Evolutionary conservation across 2,329 filamentous ascomycete genomes (phyloP), one percentile per base, ranked within the genome.

Genomic region (Coniochaeta sp.): DNA sequence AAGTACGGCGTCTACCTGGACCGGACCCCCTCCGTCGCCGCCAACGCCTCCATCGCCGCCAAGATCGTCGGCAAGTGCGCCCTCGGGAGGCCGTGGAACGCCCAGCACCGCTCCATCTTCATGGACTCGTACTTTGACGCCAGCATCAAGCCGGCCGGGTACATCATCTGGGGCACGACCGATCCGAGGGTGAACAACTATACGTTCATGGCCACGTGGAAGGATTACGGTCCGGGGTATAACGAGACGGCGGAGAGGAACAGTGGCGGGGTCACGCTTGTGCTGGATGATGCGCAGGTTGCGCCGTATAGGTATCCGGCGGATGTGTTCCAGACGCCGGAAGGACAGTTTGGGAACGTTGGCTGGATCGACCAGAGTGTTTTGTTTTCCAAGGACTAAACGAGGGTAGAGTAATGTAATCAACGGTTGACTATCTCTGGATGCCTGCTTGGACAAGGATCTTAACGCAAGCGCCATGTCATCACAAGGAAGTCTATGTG

Each of bases 1-100:
- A 86, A 85, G 65, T 89, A 88, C 69, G 86, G 87, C 9, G 81
- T 85, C 0, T 89, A 89, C 69, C 80, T 89, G 19, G 47, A 44
- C 61, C 77, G 81, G 31, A 83, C 81, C 0, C 72, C 73, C 2
- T 76, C 87, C 4, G 70, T 76, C 0, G 82, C 83, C 1, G 81
- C 82, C 26, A 89, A 89, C 66, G 64, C 67, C 17, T 73, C 73
- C 19, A 72, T 79, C 19, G 74, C 76, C 0, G 57, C 66, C 8
- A 50, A 61, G 4, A 67, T 74, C 26, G 63, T 65, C 17, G 79
- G 78, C 0, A 72, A 76, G 64, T 88, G 85, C 67, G 74, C 83
- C 0, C 76, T 88, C 0, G 85, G 85, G 1, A 72, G 85, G n/a
- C 85, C 85, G 0, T 88, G 85, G 80, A 88, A 88, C 66, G 74